These are phyloP conservation scores for Micromonas pusilla DNA, from an alignment of 139 green algal species.

Conservation along the genomic window DNA sequence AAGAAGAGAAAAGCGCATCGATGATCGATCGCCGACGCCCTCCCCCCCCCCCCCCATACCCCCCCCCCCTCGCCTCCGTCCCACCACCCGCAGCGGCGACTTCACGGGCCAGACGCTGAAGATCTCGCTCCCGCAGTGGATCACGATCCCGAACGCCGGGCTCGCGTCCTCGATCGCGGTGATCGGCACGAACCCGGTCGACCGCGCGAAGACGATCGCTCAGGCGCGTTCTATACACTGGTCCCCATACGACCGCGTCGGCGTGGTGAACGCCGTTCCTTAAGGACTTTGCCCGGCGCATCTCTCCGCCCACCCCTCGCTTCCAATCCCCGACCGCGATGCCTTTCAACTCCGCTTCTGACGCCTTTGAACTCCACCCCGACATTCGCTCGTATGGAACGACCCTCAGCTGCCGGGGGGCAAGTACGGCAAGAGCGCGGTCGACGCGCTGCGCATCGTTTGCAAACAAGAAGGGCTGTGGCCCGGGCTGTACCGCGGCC, in stretches of 20 bases:
- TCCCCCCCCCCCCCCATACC: background rate
- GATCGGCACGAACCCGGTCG: constrained; percentile 16
- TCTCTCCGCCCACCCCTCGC: too few species aligned
- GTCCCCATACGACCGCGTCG: too few species aligned
- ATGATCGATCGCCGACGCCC: too few species aligned
- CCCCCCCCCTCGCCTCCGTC: background rate
- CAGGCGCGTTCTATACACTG: too few species aligned
- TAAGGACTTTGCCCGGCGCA: too few species aligned
- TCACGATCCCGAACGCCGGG: constrained; percentile 6
- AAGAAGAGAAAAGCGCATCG: too few species aligned
- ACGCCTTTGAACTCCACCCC: too few species aligned
- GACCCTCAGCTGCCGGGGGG: constrained; percentile 6
- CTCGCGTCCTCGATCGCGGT: background rate
- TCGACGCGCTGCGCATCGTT: constrained; percentile 3
- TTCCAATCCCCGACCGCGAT: too few species aligned
- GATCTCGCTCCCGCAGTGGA: background rate
- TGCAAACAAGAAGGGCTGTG: constrained; percentile 1
- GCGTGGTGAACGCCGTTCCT: too few species aligned
- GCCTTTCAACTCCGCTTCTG: too few species aligned
- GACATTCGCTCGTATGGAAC: too few species aligned
- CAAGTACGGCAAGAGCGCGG: background rate
- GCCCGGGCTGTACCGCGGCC: constrained; percentile 8
- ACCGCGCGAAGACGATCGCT: constrained; percentile 21
- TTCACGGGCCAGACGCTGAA: background rate
- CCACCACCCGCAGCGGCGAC: background rate